Conservation (phyloP, 495 filamentous ascomycete species). For the Annulohypoxylon moriforme region DNA sequence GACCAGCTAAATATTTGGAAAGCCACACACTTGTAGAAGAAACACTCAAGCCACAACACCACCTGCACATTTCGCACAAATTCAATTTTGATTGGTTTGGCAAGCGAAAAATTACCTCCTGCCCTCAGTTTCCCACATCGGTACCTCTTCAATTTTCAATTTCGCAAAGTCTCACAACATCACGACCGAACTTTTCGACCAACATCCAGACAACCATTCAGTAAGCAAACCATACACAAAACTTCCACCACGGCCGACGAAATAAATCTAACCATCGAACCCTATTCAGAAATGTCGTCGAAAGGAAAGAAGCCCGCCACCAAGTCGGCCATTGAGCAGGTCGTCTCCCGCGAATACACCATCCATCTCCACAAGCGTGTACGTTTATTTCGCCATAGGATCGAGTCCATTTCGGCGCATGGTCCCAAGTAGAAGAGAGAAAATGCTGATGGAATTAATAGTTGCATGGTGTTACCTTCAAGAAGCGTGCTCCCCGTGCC, state of each 20-base stretch:
- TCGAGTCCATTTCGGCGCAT: constrained; percentile 22
- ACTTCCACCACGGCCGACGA: not conserved
- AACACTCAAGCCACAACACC: constrained; percentile 1
- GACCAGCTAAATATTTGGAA: not conserved
- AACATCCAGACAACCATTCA: constrained; percentile 43
- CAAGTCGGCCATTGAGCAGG: constrained; percentile 98
- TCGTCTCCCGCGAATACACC: constrained; percentile 99
- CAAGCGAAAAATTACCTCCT: constrained; percentile 45
- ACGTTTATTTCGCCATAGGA: constrained; percentile 66
- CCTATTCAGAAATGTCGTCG: constrained; percentile 75
- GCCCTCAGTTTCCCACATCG: constrained; percentile 51
- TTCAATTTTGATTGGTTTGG: constrained; percentile 48
- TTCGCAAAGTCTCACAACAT: constrained; percentile 48
- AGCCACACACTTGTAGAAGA: not conserved
- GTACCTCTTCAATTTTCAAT: constrained; percentile 46
- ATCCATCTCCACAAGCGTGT: constrained; percentile 99
- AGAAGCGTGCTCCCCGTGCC: constrained; percentile 97
- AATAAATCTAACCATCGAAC: constrained; percentile 27
- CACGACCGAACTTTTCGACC: constrained; percentile 45
- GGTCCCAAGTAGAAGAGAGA: constrained; percentile 23
- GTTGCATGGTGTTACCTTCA: constrained; percentile 97
- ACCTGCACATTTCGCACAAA: constrained; percentile 29
- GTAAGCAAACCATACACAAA: constrained; percentile 38
- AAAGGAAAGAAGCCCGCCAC: constrained; percentile 68
- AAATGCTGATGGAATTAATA: constrained; percentile 57